Evolutionary conservation across 2,329 filamentous ascomycete genomes (phyloP).

Genomic region (Cadophora malorum): DNA sequence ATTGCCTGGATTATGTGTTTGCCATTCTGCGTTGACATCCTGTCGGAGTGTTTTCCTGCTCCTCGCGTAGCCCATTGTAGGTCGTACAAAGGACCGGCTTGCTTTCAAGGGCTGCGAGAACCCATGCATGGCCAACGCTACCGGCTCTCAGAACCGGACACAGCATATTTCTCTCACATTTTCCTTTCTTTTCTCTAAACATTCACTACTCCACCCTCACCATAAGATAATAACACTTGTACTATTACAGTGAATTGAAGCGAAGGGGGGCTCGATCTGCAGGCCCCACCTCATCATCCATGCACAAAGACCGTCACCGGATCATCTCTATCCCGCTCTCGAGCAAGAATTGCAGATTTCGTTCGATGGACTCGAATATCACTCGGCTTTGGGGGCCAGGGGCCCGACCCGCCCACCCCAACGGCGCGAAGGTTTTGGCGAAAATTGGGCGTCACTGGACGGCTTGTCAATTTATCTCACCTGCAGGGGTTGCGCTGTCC

Average conservation of each 20-base stretch:
- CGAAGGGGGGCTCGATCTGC: constrained; percentile 6
- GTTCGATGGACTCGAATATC: not conserved
- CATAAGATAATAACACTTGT: constrained; percentile 11
- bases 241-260: constrained; percentile 16
- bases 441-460: constrained; percentile 10
- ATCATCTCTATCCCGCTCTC: constrained; percentile 19
- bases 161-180: constrained; percentile 20
- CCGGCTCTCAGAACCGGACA: constrained; percentile 11
- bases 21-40: not conserved
- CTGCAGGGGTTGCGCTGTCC: constrained; percentile 19
- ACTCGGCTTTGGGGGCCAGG: constrained; percentile 22
- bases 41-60: constrained; percentile 2
- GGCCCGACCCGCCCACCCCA: not conserved
- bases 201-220: constrained; percentile 1
- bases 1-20: not conserved
- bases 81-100: not conserved
- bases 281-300: constrained; percentile 2
- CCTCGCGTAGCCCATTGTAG: constrained; percentile 10
- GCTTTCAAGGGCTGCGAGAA: not conserved
- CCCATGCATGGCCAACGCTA: constrained; percentile 8
- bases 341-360: not conserved
- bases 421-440: constrained; percentile 11
- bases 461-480: not conserved
- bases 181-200: not conserved
- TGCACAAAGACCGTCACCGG: constrained; percentile 16